Evolutionary conservation across 2,329 filamentous ascomycete genomes (phyloP), one percentile per base, ranked within the genome.

Genomic region (Microsporum canis): DNA sequence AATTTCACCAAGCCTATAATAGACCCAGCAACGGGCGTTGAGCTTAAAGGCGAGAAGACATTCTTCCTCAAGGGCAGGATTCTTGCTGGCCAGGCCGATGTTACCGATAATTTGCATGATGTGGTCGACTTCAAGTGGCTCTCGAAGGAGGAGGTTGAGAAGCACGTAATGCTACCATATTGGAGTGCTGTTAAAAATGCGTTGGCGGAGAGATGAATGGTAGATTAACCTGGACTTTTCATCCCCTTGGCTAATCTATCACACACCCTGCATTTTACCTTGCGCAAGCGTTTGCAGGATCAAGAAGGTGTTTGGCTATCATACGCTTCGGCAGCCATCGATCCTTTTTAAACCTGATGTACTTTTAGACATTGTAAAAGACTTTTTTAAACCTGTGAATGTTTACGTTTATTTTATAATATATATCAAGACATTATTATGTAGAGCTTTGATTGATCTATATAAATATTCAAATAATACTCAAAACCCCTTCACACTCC

Each of bases 1-100:
- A 77, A 84, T 64, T 80, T 79, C 80, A 80, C 67, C 66, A 73
- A 68, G 68, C 78, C 70, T 72, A 74, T 67, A 71, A 80, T 70
- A 72, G 73, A 53, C 69, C 33, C 58, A n/a, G 61, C 70, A 62
- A 69, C 71, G 17, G 70, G 64, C 62, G 68, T 65, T 61, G 62
- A 78, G 66, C 75, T 80, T 60, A 76, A 80, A 61, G 90, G 89
- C 60, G 83, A 88, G 70, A 96, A 96, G 81, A 86, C 86, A 1
- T 99, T 99, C 76, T 96, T 95, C 81, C 84, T 97, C 80, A 97
- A 97, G 80, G 89, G 85, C 58, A 84, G 94, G 65, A 97, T 99
- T 73, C 89, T 97, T 88, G 90, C 91, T 38, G 94, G 94, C n/a
- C 94, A 97, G 77, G 90, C 88, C 34, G 83, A 96, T 73, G 27